Base-by-base conservation (phyloP, 352 stramenopile genomes). In the Phytophthora quininea region DNA sequence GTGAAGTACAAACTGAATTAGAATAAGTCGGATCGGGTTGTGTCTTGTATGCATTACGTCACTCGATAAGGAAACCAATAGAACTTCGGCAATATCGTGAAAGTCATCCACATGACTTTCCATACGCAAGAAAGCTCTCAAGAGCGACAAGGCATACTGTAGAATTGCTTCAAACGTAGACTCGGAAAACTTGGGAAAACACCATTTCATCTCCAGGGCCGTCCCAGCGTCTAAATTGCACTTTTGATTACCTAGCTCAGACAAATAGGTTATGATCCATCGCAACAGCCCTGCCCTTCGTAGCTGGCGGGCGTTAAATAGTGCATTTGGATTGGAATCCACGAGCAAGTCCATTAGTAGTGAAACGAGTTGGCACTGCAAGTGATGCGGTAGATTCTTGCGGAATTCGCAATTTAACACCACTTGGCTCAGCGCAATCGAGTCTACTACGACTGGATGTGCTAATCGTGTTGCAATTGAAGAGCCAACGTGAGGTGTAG, bases 271-370 rank as follows among this genome's bases (percentile, higher is more conserved):
- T 4, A 93, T 51, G 11, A 88, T 73, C 86, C 86, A 95, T 38
- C 62, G 64, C 1, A 91, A 24, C 2, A 95, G 48, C 1, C 73
- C 71, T 3, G 74, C 64, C 48, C 86, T 74, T 12, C 86, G 81
- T 37, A 95, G 35, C 48, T 93, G 86, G 2, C 86, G 77, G 1
- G 76, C 83, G 54, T 95, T 95, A 55, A 95, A 95, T 11, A 95
- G 62, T 9, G 84, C 73, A 35, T 95, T 95, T 2, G 83, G 80
- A 54, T 95, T 95, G 5, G 64, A 60, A 0, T 57, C 19, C 10
- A 80, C 69, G 6, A 95, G 52, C 3, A 83, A 64, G n/a, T 76
- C 62, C 42, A 80, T 71, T 4, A 95, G 70, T 5, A 79, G 63
- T 7, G 62, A 35, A 19, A 95, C 58, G 1, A 95, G 51, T 27